Evolutionary conservation across 2,329 filamentous ascomycete species (phyloP).

Genomic region (Lojkania enalia): DNA sequence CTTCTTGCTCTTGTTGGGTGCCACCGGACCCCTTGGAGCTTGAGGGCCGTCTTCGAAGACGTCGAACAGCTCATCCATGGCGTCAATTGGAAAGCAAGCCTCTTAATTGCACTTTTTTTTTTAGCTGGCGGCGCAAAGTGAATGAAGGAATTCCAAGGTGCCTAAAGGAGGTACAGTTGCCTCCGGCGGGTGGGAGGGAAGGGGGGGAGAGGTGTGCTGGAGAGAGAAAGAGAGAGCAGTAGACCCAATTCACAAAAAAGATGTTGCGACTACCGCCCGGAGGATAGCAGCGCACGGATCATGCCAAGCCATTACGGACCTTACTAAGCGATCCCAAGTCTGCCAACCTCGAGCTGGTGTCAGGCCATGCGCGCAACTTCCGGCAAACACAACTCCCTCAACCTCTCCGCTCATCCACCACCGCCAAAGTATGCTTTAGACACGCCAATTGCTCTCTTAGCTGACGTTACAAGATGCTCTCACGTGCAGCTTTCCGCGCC

Average conservation of each 20-base stretch:
- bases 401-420: conserved; percentile 30
- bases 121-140: too few relatives aligned
- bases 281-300: too few relatives aligned
- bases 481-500: conserved; percentile 66
- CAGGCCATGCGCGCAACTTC: too few relatives aligned
- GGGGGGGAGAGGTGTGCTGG: neutral
- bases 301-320: too few relatives aligned
- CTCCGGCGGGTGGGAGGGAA: neutral
- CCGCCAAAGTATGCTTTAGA: conserved; percentile 32
- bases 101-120: too few relatives aligned
- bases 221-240: too few relatives aligned
- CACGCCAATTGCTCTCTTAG: conserved; percentile 29
- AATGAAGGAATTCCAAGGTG: too few relatives aligned
- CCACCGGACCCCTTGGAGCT: conserved; percentile 21
- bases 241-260: neutral
- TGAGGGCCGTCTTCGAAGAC: conserved; percentile 47
- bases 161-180: too few relatives aligned
- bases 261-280: too few relatives aligned
- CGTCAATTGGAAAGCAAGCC: too few relatives aligned
- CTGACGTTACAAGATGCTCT: conserved; percentile 72
- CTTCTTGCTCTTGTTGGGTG: conserved; percentile 70
- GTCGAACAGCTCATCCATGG: conserved; percentile 51
- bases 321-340: too few relatives aligned
- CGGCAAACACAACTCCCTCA: conserved; percentile 4
- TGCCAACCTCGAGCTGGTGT: too few relatives aligned